phyloP scores from a whole-genome alignment of 495 filamentous ascomycete genomes.

The Stereocaulon alpinum region DNA sequence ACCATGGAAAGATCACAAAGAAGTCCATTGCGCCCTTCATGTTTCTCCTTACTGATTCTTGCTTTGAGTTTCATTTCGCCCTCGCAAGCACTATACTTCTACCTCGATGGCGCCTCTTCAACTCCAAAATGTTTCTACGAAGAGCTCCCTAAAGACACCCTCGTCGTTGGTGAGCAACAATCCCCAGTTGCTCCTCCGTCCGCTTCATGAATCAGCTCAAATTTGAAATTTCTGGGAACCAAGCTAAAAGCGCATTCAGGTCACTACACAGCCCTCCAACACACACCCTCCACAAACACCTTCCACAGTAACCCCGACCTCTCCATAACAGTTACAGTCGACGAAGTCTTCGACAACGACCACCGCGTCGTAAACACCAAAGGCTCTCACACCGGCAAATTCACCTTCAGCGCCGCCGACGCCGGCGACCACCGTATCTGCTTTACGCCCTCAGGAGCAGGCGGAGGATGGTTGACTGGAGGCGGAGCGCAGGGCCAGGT shows the following conservation, averaged over 20 bases:
- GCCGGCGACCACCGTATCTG: conserved; percentile 90
- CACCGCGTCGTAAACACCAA: conserved; percentile 87
- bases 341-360: conserved; percentile 96
- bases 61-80: conserved; percentile 38
- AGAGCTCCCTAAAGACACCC: conserved; percentile 93
- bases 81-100: conserved; percentile 85
- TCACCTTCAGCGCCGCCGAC: conserved; percentile 94
- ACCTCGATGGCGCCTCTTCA: conserved; percentile 68
- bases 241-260: conserved; percentile 33
- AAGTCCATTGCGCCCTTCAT: background rate
- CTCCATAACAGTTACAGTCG: conserved; percentile 80
- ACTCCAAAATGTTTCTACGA: conserved; percentile 94
- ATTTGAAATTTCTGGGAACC: no score
- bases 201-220: background rate
- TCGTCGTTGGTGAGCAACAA: conserved; percentile 66
- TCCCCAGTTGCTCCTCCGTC: background rate
- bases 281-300: conserved; percentile 48
- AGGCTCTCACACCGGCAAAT: conserved; percentile 64
- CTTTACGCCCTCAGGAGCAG: conserved; percentile 67
- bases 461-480: conserved; percentile 60
- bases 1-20: conserved; percentile 12
- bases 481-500: conserved; percentile 57
- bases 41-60: background rate
- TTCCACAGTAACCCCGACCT: conserved; percentile 64
- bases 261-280: conserved; percentile 75